Evolutionary conservation across 78 protist genomes (phyloP), one percentile per base, ranked within the genome.

Genomic region (Tieghemostelium lacteum): DNA sequence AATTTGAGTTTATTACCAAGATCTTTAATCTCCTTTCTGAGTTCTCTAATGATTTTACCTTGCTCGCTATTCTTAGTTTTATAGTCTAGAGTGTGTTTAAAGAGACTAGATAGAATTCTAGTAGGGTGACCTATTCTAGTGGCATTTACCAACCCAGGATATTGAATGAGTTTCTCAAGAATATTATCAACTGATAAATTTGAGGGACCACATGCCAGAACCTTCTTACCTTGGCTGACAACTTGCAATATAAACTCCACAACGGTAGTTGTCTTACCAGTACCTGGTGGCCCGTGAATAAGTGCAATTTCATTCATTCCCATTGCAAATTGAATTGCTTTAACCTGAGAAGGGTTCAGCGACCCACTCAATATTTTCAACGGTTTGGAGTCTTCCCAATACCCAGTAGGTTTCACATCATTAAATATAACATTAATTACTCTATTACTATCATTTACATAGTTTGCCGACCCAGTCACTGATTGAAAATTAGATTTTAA

Each of bases 91-190:
- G 96, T 73, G 57, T 70, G 66, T 26, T 39, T 63, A 33, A 55
- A 16, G 10, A 96, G 57, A 26, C 63, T 50, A 8, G 93, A 83
- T 40, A 94, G 64, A 61, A 96, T 65, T 64, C 98, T 28, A n/a
- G 97, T 97, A 5, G 97, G 97, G 50, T 96, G 98, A 20, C 98
- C 98, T 19, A 96, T 62, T n/a, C 98, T 49, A 22, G 78, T 86
- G 24, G 86, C 57, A 45, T 80, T 67, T 26, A 34, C 10, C 19
- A 6, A 2, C 19, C 40, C 85, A 4, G 20, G 22, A 71, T 58
- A 73, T 4, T 61, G 64, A 12, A 73, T 34, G n/a, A 92, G 49
- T 55, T 55, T 33, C 42, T 86, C 94, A 28, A 73, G 72, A 24
- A 94, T 69, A 64, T 87, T 87, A 39, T 87, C 95, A 5, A 96